Evolutionary conservation across 805 yeast species (phyloP), one percentile per base, ranked within the genome.

Genomic region (Starmerella khaoyaiensis): DNA sequence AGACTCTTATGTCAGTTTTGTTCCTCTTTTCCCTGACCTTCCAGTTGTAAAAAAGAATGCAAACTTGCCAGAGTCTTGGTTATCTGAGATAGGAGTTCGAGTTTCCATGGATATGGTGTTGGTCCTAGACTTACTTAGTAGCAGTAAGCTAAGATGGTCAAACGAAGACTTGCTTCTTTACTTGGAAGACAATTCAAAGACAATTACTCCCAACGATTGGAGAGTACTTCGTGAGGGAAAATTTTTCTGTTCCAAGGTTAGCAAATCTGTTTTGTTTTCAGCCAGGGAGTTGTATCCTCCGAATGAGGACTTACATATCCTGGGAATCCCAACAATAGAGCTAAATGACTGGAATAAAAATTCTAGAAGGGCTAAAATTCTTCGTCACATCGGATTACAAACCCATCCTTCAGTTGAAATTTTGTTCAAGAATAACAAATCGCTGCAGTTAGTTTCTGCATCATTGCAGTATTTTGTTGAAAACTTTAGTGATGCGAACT

Each of bases 21-120:
- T 60, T 11, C 49, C 52, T 7, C 45, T 61, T 25, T 61, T 61
- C 41, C 63, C 64, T 1, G 46, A 55, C 32, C 40, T 61, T 17
- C 64, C 66, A 1, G 58, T 61, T 4, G 51, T 54, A 8, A 35
- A 34, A 3, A 41, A 35, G 3, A 28, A 31, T 15, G 28, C 54
- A 12, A 36, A 31, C 10, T 45, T 47, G 17, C 42, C 54, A 2
- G 44, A 37, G 4, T 25, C 41, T 17, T 42, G 61, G 41, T 45
- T 62, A 21, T 35, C 44, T 4, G 46, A 37, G 10, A 35, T 61
- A 1, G 63, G 63, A 2, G 47, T 61, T 11, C 53, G 66, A 20
- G 56, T 57, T 41, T 59, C 65, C 1, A 55, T 61, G 12, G 64
- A 60, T 34, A 53, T 62, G 54, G 48, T 50, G 15, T 52, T 56